Conservation (phyloP, 208 protist genomes). For the Porcisia hertigi region DNA sequence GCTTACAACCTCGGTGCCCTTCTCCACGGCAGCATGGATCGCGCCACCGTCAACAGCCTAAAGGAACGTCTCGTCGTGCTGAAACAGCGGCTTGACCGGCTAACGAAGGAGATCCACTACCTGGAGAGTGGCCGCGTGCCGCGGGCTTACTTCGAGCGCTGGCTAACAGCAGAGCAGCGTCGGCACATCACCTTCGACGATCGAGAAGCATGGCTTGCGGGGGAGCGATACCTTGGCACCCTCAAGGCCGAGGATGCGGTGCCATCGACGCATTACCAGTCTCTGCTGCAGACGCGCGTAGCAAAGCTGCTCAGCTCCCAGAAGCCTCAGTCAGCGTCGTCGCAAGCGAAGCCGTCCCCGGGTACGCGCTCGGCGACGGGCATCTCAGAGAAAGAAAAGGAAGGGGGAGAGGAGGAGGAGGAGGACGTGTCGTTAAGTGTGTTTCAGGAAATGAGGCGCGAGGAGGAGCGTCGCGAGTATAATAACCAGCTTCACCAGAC, state of each 20-base stretch:
- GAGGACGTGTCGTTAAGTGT: slow-evolving; percentile 81
- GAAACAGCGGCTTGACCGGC: slow-evolving; percentile 73
- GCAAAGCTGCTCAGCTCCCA: slow-evolving; percentile 22
- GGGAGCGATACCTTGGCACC: slow-evolving; percentile 62
- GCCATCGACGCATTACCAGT: slow-evolving; percentile 38
- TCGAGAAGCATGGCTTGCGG: slow-evolving; percentile 80
- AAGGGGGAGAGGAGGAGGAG: slow-evolving; percentile 37
- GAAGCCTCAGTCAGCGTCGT: slow-evolving; percentile 8
- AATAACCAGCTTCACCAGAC: slow-evolving; percentile 72
- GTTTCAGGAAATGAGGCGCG: slow-evolving; percentile 89
- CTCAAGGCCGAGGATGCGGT: slow-evolving; percentile 9
- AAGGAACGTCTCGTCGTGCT: slow-evolving; percentile 77
- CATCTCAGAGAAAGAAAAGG: not conserved
- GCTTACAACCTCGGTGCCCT: slow-evolving; percentile 76
- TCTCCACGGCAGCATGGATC: slow-evolving; percentile 58
- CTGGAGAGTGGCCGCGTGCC: slow-evolving; percentile 83
- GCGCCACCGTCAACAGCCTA: slow-evolving; percentile 69
- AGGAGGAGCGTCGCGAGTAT: slow-evolving; percentile 72
- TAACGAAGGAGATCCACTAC: slow-evolving; percentile 85
- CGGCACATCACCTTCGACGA: slow-evolving; percentile 76
- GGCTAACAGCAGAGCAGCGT: slow-evolving; percentile 84
- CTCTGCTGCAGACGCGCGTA: slow-evolving; percentile 52
- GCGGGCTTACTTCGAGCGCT: slow-evolving; percentile 79
- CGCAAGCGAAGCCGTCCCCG: not conserved
- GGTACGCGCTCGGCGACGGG: not conserved